Percentiles rank a stretch among this genome's conserved stretches.
Evolutionary conservation across 164 flowering plant genomes (phyloP).

Genomic region (Paratinospora sagittata): DNA sequence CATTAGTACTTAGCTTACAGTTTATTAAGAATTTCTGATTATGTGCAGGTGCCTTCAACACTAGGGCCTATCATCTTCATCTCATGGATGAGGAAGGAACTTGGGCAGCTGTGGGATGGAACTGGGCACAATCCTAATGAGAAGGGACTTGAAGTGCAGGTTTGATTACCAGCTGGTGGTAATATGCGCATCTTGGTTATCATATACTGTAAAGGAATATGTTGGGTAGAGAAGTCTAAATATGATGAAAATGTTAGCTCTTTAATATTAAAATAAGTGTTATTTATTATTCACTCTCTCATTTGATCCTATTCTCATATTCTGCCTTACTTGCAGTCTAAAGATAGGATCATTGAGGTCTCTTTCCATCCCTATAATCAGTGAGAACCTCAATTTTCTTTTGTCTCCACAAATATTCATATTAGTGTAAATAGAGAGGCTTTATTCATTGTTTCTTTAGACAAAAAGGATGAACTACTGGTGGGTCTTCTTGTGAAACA

Average conservation of each 20-base stretch:
- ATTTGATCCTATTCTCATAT: not conserved
- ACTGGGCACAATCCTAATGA: constrained; percentile 31
- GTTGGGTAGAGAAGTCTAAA: not conserved
- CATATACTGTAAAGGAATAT: not conserved
- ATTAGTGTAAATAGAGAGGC: too few species aligned
- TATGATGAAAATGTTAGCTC: not conserved
- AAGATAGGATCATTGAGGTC: not conserved
- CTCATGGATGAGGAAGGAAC: constrained; percentile 72
- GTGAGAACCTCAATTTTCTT: too few species aligned
- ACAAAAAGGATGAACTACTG: too few species aligned
- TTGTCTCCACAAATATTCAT: too few species aligned
- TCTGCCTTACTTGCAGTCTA: not conserved
- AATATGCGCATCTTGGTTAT: not conserved
- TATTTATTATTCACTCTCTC: not conserved
- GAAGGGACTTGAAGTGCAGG: constrained; percentile 49
- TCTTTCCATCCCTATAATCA: not conserved
- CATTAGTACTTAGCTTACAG: too few species aligned
- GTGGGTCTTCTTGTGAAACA: too few species aligned
- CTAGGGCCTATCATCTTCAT: constrained; percentile 68
- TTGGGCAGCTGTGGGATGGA: constrained; percentile 84
- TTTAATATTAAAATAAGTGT: not conserved
- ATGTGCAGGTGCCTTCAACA: constrained; percentile 79
- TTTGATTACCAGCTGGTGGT: constrained; percentile 20
- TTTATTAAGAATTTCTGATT: not conserved
- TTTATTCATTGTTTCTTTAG: too few species aligned